phyloP scores from a whole-genome alignment of 192 early-diverging fungal species.

The Coemansia sp. region DNA sequence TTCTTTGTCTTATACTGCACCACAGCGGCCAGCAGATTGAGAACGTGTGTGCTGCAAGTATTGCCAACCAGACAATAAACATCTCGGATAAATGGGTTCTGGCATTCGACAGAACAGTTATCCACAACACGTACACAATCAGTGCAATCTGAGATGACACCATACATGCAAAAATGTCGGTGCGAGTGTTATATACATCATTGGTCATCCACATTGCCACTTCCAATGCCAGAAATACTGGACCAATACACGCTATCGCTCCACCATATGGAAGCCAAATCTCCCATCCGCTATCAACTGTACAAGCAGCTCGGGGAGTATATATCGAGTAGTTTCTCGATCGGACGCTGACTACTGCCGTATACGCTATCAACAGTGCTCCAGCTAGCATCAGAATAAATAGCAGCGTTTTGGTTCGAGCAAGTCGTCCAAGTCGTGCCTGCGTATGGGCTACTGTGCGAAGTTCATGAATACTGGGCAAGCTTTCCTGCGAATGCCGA shows the following conservation, averaged over 20 bases:
- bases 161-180: constrained; percentile 32
- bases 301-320: constrained; percentile 14
- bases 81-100: constrained; percentile 27
- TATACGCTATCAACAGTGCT: constrained; percentile 10
- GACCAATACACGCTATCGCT: constrained; percentile 14
- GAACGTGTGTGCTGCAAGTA: constrained; percentile 18
- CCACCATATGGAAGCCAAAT: constrained; percentile 38
- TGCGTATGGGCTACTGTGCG: not conserved
- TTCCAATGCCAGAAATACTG: constrained; percentile 24
- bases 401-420: constrained; percentile 12
- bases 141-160: constrained; percentile 14
- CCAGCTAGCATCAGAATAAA: constrained; percentile 7
- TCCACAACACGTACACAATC: constrained; percentile 35
- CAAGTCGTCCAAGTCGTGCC: not conserved
- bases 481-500: not conserved
- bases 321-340: not conserved
- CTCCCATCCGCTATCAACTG: constrained; percentile 23
- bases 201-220: constrained; percentile 19
- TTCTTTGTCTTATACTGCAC: constrained; percentile 9
- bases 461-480: not conserved
- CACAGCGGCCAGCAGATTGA: constrained; percentile 34
- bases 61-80: constrained; percentile 31
- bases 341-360: constrained; percentile 12
- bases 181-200: constrained; percentile 23
- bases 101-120: constrained; percentile 12